Conservation (phyloP, 306 rosid genomes). For the Astragalus membranaceus region DNA sequence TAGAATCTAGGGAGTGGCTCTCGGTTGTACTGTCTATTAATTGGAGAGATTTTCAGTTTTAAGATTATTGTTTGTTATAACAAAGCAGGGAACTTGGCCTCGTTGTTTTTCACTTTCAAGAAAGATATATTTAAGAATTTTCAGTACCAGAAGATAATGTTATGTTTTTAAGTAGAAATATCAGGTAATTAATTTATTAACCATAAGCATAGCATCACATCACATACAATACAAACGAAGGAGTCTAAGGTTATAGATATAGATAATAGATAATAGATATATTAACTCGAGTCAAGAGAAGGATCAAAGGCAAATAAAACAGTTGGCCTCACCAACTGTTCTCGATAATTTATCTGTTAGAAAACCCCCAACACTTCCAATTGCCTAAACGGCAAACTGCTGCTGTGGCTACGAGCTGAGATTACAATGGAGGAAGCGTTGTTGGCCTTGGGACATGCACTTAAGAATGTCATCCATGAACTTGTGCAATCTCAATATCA, state of each 20-base stretch:
- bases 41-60: constrained; percentile 3
- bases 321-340: background rate
- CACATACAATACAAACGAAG: background rate
- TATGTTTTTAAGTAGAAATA: background rate
- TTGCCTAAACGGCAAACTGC: too few relatives aligned
- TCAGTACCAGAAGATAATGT: background rate
- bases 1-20: constrained; percentile 24
- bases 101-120: constrained; percentile 23
- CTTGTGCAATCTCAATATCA: background rate
- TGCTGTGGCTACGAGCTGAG: too few relatives aligned
- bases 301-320: background rate
- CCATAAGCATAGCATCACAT: background rate
- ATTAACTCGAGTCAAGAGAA: background rate
- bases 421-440: too few relatives aligned
- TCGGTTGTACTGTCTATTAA: constrained; percentile 15
- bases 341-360: background rate
- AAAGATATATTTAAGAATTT: background rate
- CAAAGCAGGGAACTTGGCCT: constrained; percentile 16
- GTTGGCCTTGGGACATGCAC: too few relatives aligned
- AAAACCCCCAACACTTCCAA: too few relatives aligned
- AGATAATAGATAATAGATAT: background rate
- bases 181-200: background rate
- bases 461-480: background rate
- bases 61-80: background rate
- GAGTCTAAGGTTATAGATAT: background rate